These are phyloP conservation scores for Metroxylon sagu DNA, from an alignment of 176 grass and related monocot genomes.

Conservation along the genomic window DNA sequence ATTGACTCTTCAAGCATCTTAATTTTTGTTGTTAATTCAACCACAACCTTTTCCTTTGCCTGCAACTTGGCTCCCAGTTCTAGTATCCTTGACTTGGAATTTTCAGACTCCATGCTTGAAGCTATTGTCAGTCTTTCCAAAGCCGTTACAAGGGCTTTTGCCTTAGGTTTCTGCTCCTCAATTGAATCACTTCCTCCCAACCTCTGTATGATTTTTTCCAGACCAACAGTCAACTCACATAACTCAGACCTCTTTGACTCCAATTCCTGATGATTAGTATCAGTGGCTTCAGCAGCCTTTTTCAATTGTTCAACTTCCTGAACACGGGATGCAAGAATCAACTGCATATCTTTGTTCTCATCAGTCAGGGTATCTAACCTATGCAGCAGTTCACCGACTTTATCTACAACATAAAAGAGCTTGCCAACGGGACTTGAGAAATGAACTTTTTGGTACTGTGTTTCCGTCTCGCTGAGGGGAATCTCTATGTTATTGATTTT, in stretches of 20 bases:
- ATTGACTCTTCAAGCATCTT: slow-evolving; percentile 64
- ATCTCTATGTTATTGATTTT: slow-evolving; percentile 64
- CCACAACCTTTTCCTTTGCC: slow-evolving; percentile 52
- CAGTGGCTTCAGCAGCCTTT: slow-evolving; percentile 36
- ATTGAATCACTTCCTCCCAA: slow-evolving; percentile 56
- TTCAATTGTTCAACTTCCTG: slow-evolving; percentile 66
- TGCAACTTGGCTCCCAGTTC: slow-evolving; percentile 78
- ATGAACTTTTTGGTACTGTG: slow-evolving; percentile 14
- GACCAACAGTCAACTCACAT: slow-evolving; percentile 50
- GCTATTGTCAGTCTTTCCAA: slow-evolving; percentile 74
- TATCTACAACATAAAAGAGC: slow-evolving; percentile 56
- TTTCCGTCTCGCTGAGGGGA: slow-evolving; percentile 20
- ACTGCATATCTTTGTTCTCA: slow-evolving; percentile 80
- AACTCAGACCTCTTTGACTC: slow-evolving; percentile 53
- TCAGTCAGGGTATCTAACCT: slow-evolving; percentile 44
- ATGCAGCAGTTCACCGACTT: slow-evolving; percentile 44
- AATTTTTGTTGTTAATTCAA: slow-evolving; percentile 61
- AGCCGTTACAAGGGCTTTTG: slow-evolving; percentile 51
- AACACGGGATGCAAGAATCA: slow-evolving; percentile 52
- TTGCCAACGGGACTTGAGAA: slow-evolving; percentile 53
- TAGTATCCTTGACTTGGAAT: slow-evolving; percentile 62
- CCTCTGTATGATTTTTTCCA: slow-evolving; percentile 68
- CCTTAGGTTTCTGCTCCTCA: slow-evolving; percentile 52
- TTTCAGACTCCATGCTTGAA: slow-evolving; percentile 48
- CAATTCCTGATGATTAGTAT: slow-evolving; percentile 35